phyloP scores from a whole-genome alignment of 2,329 filamentous ascomycete genomes.

The Curvularia hawaiiensis region DNA sequence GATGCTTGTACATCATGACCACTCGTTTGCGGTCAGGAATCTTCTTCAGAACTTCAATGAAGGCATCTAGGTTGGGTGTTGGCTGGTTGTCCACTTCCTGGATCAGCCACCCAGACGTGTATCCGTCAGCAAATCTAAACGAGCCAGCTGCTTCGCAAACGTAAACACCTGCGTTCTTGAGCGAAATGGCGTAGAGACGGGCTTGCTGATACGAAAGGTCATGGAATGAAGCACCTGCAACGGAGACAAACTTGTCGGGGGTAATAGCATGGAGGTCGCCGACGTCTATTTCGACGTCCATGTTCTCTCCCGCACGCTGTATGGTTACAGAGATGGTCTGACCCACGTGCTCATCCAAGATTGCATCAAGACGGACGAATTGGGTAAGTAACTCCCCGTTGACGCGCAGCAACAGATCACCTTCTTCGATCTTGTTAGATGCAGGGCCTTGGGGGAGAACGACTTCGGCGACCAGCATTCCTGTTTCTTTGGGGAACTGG shows the following conservation, averaged over 20 bases:
- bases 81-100: conserved; percentile 92
- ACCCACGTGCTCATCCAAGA: conserved; percentile 86
- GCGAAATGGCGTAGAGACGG: conserved; percentile 90
- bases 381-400: conserved; percentile 93
- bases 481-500: conserved; percentile 88
- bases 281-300: conserved; percentile 83
- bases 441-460: conserved; percentile 90
- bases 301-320: conserved; percentile 85
- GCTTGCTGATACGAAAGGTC: conserved; percentile 97
- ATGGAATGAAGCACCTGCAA: conserved; percentile 94
- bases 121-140: conserved; percentile 87
- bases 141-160: conserved; percentile 94
- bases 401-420: conserved; percentile 90
- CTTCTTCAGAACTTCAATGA: conserved; percentile 86
- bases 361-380: conserved; percentile 88
- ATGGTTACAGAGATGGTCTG: conserved; percentile 78
- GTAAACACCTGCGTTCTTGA: conserved; percentile 78
- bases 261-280: conserved; percentile 94
- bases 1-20: conserved; percentile 94
- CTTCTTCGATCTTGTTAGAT: conserved; percentile 85
- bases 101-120: conserved; percentile 90
- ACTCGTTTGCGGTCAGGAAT: conserved; percentile 84
- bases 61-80: conserved; percentile 83
- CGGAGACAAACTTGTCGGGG: conserved; percentile 92
- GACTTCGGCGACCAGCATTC: conserved; percentile 96